Evolutionary conservation across 2,329 filamentous ascomycete genomes (phyloP).

Genomic region (Stagonosporopsis tanaceti): DNA sequence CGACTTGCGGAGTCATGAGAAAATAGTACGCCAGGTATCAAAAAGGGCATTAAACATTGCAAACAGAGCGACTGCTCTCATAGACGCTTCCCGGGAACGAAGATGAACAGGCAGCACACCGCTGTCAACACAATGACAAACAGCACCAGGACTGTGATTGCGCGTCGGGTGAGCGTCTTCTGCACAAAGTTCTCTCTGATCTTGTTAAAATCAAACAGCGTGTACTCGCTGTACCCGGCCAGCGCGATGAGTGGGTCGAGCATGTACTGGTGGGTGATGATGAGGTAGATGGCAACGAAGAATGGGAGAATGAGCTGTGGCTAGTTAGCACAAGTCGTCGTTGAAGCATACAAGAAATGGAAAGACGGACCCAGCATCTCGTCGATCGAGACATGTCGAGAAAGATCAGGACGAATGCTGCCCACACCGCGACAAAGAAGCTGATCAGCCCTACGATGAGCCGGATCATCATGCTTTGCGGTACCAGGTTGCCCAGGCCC

Average conservation of each 20-base stretch:
- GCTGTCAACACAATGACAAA: constrained; percentile 80
- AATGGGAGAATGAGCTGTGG: constrained; percentile 82
- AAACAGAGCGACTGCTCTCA: constrained; percentile 46
- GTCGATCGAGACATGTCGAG: constrained; percentile 77
- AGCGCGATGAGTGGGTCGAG: constrained; percentile 91
- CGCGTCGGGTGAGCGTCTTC: constrained; percentile 82
- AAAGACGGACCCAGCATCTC: constrained; percentile 79
- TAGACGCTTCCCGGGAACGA: constrained; percentile 88
- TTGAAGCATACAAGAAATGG: neutral
- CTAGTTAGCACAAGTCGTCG: constrained; percentile 30
- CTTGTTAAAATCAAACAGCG: constrained; percentile 87
- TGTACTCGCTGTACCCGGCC: constrained; percentile 93
- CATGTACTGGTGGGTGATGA: constrained; percentile 87
- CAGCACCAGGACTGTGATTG: constrained; percentile 79
- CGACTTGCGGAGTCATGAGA: constrained; percentile 12
- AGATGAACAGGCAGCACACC: constrained; percentile 89
- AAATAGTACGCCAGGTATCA: constrained; percentile 24
- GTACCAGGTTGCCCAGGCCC: constrained; percentile 93
- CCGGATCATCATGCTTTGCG: constrained; percentile 84
- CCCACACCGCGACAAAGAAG: constrained; percentile 94
- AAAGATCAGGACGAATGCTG: constrained; percentile 91
- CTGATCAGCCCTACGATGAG: constrained; percentile 84
- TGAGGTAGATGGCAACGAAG: constrained; percentile 81
- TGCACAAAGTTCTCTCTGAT: constrained; percentile 92
- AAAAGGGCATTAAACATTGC: constrained; percentile 32